Percentiles rank a stretch among this genome's conserved stretches.
Evolutionary conservation across 441 rosid genomes (phyloP).

Genomic region (Eutrema salsugineum): DNA sequence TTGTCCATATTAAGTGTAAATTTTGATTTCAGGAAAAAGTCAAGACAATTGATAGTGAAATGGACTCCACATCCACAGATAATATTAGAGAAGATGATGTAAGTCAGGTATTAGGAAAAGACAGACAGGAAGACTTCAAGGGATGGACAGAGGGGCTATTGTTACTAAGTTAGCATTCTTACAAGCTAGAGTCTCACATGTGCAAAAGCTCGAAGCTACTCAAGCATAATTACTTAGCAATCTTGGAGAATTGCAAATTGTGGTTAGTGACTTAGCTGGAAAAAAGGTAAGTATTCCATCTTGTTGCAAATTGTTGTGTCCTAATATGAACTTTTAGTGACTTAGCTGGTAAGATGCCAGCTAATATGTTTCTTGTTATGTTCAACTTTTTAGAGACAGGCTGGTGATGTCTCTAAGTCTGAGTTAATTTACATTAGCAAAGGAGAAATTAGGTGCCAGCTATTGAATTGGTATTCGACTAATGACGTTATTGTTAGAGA

Average conservation of each 20-base stretch:
- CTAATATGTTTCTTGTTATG: neutral
- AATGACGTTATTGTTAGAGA: neutral
- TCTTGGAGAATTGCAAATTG: neutral
- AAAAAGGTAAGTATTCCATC: neutral
- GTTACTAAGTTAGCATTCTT: neutral
- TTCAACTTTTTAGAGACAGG: neutral
- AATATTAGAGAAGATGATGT: too few relatives aligned
- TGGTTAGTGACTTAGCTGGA: neutral
- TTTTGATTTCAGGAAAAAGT: too few relatives aligned
- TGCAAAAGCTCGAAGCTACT: neutral
- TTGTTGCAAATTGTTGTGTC: too few relatives aligned
- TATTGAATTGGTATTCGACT: neutral
- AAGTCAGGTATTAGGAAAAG: neutral
- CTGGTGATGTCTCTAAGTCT: neutral
- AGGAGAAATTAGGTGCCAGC: neutral
- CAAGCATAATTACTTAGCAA: neutral
- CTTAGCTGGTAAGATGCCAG: neutral
- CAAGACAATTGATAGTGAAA: too few relatives aligned
- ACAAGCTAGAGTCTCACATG: too few relatives aligned
- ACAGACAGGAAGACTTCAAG: neutral
- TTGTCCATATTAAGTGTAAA: too few relatives aligned
- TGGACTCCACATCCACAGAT: too few relatives aligned
- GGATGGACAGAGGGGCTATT: neutral
- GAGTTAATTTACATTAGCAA: neutral
- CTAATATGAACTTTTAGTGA: neutral